Evolutionary conservation across 2,329 filamentous ascomycete species (phyloP).

Genomic region (Penicillium janthinellum): DNA sequence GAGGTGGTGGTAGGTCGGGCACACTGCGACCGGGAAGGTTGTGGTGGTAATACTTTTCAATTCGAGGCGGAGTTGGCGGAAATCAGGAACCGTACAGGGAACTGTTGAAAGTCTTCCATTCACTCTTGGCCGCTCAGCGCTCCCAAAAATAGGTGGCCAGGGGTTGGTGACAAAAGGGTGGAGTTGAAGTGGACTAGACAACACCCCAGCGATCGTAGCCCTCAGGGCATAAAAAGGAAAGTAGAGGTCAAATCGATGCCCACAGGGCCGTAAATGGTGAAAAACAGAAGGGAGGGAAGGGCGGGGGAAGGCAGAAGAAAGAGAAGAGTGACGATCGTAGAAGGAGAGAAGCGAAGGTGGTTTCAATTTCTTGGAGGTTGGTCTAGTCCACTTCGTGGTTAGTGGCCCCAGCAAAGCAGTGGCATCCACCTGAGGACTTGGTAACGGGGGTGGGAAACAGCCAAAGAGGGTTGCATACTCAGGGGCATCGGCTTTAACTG

Average conservation of each 20-base stretch:
- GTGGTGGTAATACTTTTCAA: slow-evolving; percentile 20
- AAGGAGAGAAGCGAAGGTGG: slow-evolving; percentile 15
- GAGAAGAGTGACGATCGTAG: slow-evolving; percentile 8
- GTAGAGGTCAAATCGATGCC: slow-evolving; percentile 10
- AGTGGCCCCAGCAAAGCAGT: slow-evolving; percentile 12
- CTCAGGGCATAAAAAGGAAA: slow-evolving; percentile 15
- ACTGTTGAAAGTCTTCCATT: slow-evolving; percentile 24
- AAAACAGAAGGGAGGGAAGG: slow-evolving; percentile 21
- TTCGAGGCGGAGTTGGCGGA: slow-evolving; percentile 25
- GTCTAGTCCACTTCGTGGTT: slow-evolving; percentile 19
- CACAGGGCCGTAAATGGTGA: slow-evolving; percentile 17
- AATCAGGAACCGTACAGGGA: slow-evolving; percentile 28
- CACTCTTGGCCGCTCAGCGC: slow-evolving; percentile 12
- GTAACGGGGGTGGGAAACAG: neutral
- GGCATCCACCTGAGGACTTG: neutral
- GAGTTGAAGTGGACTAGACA: slow-evolving; percentile 2
- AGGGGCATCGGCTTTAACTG: slow-evolving; percentile 23
- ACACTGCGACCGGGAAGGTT: slow-evolving; percentile 6
- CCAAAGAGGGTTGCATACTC: slow-evolving; percentile 20
- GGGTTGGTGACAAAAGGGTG: slow-evolving; percentile 9
- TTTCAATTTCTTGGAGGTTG: slow-evolving; percentile 22
- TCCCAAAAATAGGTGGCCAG: slow-evolving; percentile 12
- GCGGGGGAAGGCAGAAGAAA: slow-evolving; percentile 8
- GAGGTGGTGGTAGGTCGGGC: slow-evolving; percentile 3
- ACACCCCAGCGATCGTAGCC: slow-evolving; percentile 11